Evolutionary conservation across 345 rosid species (phyloP).

Genomic region (Pistacia vera): DNA sequence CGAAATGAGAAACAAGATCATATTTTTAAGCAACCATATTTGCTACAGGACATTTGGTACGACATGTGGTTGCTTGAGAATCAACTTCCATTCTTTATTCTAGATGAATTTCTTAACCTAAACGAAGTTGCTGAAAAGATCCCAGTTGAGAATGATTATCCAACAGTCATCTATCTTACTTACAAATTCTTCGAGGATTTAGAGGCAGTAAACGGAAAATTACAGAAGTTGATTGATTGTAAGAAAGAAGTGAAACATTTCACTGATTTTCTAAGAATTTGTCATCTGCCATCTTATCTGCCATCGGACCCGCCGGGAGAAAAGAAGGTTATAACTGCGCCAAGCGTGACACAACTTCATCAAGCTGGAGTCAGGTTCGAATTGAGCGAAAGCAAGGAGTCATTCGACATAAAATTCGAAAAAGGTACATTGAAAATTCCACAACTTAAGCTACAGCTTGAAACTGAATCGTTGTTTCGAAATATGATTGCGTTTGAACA

Average conservation of each 20-base stretch:
- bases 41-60: too few relatives aligned
- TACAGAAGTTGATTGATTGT: too few relatives aligned
- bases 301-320: too few relatives aligned
- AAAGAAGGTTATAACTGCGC: constrained; percentile 18
- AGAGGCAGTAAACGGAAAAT: constrained; percentile 20
- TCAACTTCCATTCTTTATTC: too few relatives aligned
- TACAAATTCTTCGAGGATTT: constrained; percentile 27
- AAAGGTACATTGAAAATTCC: neutral
- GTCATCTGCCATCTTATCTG: too few relatives aligned
- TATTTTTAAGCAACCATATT: too few relatives aligned
- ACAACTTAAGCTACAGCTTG: neutral
- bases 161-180: neutral
- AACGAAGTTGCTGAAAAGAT: too few relatives aligned
- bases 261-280: too few relatives aligned
- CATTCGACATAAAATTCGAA: constrained; percentile 28
- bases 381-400: constrained; percentile 10
- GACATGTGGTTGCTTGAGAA: too few relatives aligned
- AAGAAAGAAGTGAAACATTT: neutral
- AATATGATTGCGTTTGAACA: neutral
- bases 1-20: too few relatives aligned
- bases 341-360: constrained; percentile 32
- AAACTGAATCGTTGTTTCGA: neutral
- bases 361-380: constrained; percentile 45
- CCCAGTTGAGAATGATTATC: too few relatives aligned
- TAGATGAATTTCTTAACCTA: too few relatives aligned